Base-by-base conservation (phyloP, 345 rosid genomes). In the Punica granatum region DNA sequence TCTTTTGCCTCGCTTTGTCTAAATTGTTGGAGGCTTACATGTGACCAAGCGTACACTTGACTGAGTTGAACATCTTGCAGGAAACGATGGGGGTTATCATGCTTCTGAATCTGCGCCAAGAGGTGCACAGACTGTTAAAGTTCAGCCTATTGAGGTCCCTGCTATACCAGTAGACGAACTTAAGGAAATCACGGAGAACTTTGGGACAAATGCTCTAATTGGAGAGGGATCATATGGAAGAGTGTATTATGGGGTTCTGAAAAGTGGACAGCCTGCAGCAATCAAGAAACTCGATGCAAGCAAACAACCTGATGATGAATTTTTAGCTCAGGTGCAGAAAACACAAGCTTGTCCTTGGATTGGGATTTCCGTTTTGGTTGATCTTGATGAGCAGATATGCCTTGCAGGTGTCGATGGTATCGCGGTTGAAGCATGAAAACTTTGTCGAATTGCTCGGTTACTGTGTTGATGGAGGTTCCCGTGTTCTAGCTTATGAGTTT, bases 171-270 rank as follows among this genome's bases (percentile, higher is more conserved):
- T 86, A 34, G 89, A 86, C 65, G 94, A 86, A 71, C 67, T 88
- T 46, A 88, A 82, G 84, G 90, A 86, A 0, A 79, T 79, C 66
- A 86, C 94, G 0, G 89, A 86, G 71, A 82, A 80, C 73, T 88
- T 88, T 75, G 83, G 90, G 59, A 74, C 88, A 41, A 78, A 72
- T 76, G 72, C 83, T 36, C 84, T 92, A 75, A 86, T 92, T 60
- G 98, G 96, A 28, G 98, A 92, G 79, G 96, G 98, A 18, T 92
- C 98, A 0, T 88, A 89, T 68, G 98, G 98, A 78, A 85, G 96
- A 77, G 96, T 89, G 14, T 92, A 88, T 70, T 81, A 83, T 67
- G 96, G 96, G 64, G 74, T 77, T 36, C 83, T 89, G 62, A 83
- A 79, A 72, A 86, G 76, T 79, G 94, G 78, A 31, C 86, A 75